Base-by-base conservation (phyloP, 2,329 filamentous ascomycete species). In the Pseudocercospora fuligena region DNA sequence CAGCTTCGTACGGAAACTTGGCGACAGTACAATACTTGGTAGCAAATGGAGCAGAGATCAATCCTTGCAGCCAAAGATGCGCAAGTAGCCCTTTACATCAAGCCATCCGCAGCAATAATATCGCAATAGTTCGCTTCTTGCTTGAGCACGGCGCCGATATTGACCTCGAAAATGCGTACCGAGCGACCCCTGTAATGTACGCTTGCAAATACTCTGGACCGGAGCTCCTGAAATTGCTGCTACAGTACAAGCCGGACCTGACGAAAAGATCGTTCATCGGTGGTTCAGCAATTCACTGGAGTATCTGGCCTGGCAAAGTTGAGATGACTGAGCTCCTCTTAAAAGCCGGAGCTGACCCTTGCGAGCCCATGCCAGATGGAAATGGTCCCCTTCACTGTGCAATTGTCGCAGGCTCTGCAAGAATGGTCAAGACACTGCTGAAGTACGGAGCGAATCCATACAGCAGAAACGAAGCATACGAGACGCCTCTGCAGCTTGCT, bases 101-200 rank as follows among this genome's bases (percentile, higher is more conserved):
- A 66, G 76, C 76, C 7, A 71, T 73, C 62, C 68, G 72, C 27
- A 70, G 70, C 49, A 68, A 77, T 63, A 70, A 76, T 61, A 36
- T 74, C 31, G 70, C 73, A 21, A 70, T 77, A 33, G 70, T 70
- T 1, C 66, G 66, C 8, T 70, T 73, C 36, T 66, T 77, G 12
- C 66, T 77, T 49, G 68, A 72, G 9, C 54, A 68, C 21, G 75
- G 72, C n/a, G 74, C 74, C 2, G 66, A 76, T 59, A 66, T 73
- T 60, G 68, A 76, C 67, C 69, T 67, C 33, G 63, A 72, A 21
- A 77, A 78, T 53, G 64, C 66, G 33, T 78, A 75, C 68, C 75
- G 75, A 33, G 71, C 72, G 19, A 75, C 75, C 1, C 73, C 75
- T 1, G 64, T 76, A 25, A 78, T 78, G 76, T 77, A 77, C 71